These are phyloP conservation scores for Aspergillus melleus DNA, from an alignment of 2,329 filamentous ascomycete species.

Conservation along the genomic window DNA sequence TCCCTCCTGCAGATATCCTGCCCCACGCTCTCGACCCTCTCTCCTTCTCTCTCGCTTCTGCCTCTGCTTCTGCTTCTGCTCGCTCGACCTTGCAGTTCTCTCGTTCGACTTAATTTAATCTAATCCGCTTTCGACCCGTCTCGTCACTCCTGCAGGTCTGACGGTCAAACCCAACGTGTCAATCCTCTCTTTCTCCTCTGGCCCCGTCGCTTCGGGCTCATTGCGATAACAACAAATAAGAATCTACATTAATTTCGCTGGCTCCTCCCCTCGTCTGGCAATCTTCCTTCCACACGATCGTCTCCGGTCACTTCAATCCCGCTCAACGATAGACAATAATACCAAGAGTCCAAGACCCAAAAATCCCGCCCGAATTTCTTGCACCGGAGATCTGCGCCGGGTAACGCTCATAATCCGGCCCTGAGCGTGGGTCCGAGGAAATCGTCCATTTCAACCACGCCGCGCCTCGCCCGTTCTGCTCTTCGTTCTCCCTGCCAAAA, in stretches of 20 bases:
- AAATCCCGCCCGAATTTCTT: not conserved
- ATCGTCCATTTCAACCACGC: conserved; percentile 15
- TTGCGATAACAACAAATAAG: not conserved
- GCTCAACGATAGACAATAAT: not conserved
- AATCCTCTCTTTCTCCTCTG: not conserved
- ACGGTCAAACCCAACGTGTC: conserved; percentile 10
- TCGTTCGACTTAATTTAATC: not conserved
- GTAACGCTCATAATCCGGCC: conserved; percentile 21
- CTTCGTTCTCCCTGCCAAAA: conserved; percentile 2
- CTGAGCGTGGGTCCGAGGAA: conserved; percentile 27
- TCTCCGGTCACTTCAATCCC: not conserved
- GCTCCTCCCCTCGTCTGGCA: not conserved
- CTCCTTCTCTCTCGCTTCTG: not conserved
- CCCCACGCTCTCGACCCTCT: not conserved
- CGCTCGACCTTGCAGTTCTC: not conserved
- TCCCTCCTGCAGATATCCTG: not conserved
- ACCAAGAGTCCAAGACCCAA: not conserved
- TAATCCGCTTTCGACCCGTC: not conserved
- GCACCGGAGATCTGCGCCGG: conserved; percentile 22
- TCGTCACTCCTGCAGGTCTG: conserved; percentile 6
- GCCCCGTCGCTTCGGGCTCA: not conserved
- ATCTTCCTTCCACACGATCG: not conserved
- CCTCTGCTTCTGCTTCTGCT: not conserved
- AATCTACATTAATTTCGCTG: not conserved
- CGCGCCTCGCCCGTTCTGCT: conserved; percentile 10